Percentiles rank a stretch among this genome's conserved stretches.
Conservation (phyloP, 1,284 basidiomycete species). For the Ceratobasidium sp. region DNA sequence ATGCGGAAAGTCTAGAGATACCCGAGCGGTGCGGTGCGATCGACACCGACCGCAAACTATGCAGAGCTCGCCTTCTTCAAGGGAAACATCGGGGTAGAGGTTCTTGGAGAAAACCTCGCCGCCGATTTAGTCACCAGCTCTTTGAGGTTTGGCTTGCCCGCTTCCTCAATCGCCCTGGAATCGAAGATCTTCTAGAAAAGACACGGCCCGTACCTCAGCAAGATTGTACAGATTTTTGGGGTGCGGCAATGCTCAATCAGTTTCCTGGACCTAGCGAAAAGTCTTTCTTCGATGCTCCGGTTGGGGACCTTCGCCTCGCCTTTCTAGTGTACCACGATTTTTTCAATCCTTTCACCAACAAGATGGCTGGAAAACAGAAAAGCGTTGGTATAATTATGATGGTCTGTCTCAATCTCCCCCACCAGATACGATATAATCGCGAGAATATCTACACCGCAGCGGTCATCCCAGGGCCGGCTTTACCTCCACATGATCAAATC, state of each 20-base stretch:
- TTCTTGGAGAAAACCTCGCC: background rate
- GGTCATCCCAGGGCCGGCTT: slow-evolving; percentile 55
- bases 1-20: background rate
- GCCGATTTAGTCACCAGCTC: slow-evolving; percentile 4
- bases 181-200: slow-evolving; percentile 24
- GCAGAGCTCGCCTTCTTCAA: background rate
- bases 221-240: slow-evolving; percentile 50
- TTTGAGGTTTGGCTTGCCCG: slow-evolving; percentile 24
- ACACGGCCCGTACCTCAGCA: background rate
- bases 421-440: slow-evolving; percentile 53
- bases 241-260: slow-evolving; percentile 52
- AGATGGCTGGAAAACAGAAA: slow-evolving; percentile 53
- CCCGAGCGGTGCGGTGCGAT: background rate
- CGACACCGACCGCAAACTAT: background rate
- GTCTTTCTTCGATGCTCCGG: slow-evolving; percentile 47
- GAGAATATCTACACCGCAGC: slow-evolving; percentile 60
- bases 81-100: background rate
- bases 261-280: slow-evolving; percentile 52
- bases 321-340: slow-evolving; percentile 58
- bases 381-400: slow-evolving; percentile 58
- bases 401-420: slow-evolving; percentile 59
- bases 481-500: slow-evolving; percentile 50
- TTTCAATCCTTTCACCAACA: too few relatives aligned
- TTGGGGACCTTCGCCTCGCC: slow-evolving; percentile 51
- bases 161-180: slow-evolving; percentile 24